phyloP scores from a whole-genome alignment of 2,329 filamentous ascomycete species.

The Claviceps maximensis region DNA sequence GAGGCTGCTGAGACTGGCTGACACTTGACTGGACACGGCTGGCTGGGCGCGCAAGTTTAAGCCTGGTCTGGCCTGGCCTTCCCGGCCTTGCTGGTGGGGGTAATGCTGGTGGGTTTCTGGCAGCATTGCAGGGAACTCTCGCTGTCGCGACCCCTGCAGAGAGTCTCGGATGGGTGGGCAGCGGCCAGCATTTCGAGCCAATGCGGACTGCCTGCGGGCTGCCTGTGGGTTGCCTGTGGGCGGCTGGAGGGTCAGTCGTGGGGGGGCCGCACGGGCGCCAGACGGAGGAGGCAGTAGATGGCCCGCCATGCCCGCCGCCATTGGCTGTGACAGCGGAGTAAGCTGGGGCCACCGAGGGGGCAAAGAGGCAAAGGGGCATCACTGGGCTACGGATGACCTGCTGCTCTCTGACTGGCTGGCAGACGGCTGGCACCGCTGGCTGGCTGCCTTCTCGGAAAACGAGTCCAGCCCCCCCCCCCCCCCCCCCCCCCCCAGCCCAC shows the following conservation, averaged over 20 bases:
- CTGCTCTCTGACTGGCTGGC: too few species aligned
- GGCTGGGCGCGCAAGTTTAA: too few species aligned
- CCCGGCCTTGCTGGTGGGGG: too few species aligned
- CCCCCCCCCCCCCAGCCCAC: neutral
- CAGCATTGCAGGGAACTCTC: neutral
- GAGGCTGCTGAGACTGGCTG: too few species aligned
- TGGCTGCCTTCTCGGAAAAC: neutral
- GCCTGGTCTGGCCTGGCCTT: too few species aligned
- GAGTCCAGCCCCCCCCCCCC: neutral
- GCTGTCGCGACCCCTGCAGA: too few species aligned
- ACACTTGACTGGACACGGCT: too few species aligned
- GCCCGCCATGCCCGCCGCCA: neutral
- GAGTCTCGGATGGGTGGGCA: neutral
- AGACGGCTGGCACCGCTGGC: neutral
- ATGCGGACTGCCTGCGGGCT: too few species aligned
- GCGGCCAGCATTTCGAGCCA: neutral
- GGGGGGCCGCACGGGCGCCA: neutral
- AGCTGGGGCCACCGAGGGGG: neutral
- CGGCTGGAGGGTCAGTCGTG: neutral
- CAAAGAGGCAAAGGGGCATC: neutral
- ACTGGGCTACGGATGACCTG: neutral
- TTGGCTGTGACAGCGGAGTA: neutral
- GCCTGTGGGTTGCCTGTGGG: neutral
- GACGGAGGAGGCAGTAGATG: neutral
- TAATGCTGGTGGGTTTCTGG: too few species aligned